phyloP scores from a whole-genome alignment of 306 rosid species.

The Hippophae rhamnoides region DNA sequence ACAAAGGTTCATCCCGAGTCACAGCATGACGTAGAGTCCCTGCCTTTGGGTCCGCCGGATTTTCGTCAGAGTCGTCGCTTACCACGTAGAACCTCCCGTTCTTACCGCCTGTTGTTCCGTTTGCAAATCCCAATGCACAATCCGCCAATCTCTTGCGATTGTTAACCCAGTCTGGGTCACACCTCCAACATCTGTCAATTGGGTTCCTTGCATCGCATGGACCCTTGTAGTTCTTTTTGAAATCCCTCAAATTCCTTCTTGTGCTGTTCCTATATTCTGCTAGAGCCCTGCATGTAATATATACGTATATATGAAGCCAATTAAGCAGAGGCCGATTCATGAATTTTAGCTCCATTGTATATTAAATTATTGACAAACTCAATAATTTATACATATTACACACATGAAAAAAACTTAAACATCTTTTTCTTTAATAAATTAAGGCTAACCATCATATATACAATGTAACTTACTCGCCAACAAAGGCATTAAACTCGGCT shows the following conservation, averaged over 20 bases:
- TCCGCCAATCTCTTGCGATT: slow-evolving; percentile 47
- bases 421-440: too few species aligned
- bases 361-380: too few species aligned
- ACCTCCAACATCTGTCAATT: slow-evolving; percentile 80
- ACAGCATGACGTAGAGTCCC: slow-evolving; percentile 78
- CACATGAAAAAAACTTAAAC: too few species aligned
- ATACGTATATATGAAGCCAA: too few species aligned
- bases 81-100: slow-evolving; percentile 49
- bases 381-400: too few species aligned
- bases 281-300: slow-evolving; percentile 20
- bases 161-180: slow-evolving; percentile 53
- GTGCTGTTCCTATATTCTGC: slow-evolving; percentile 1
- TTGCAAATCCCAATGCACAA: slow-evolving; percentile 61
- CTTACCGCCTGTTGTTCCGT: slow-evolving; percentile 46
- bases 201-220: slow-evolving; percentile 58
- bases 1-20: slow-evolving; percentile 36
- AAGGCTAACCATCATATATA: too few species aligned
- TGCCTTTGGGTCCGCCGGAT: slow-evolving; percentile 31
- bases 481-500: too few species aligned
- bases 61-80: slow-evolving; percentile 45
- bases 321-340: too few species aligned
- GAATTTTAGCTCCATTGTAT: too few species aligned
- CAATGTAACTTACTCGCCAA: too few species aligned
- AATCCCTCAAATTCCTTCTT: slow-evolving; percentile 31
- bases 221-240: neutral